Evolutionary conservation across 2,329 filamentous ascomycete species (phyloP), one percentile per base, ranked within the genome.

Genomic region (Cordyceps cicadae): DNA sequence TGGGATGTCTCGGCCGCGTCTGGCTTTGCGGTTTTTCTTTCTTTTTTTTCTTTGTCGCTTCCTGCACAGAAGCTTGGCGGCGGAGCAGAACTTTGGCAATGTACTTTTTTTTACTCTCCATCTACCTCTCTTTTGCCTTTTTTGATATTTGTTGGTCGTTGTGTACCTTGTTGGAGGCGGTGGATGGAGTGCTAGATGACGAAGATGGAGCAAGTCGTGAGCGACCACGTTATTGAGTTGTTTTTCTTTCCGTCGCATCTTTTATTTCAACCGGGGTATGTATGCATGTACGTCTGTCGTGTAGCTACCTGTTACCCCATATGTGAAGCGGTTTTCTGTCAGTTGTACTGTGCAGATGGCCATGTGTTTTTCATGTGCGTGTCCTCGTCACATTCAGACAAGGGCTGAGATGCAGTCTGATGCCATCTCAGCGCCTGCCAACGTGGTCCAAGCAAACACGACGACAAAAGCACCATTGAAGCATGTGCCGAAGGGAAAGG

Each of bases 291-390:
- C 4, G 24, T 24, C 24, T 24, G 24, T 4, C 24, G 4, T 24
- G 24, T 24, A 24, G 24, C 24, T 24, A 4, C 24, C 24, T 24
- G 24, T 24, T 24, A 24, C 24, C 4, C 24, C 24, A 24, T 24
- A 24, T 24, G 4, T 24, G 24, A 24, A 24, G 24, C 24, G 24
- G 24, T 2, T 24, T 46, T 51, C 34, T 51, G 15, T 50, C 55
- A 58, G 34, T 51, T 51, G 24, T 58, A 41, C 46, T 58, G 32
- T 58, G 46, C 46, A 58, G 54, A 57, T 50, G 46, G 29, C 26
- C 49, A 51, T 50, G 48, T 51, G 39, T 49, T 32, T 34, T 34
- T n/a, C 48, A 34, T 24, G 29, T 32, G 19, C 37, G 37, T 58
- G 7, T 21, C 29, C 21, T 32, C 46, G 43, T 50, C 45, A 41